phyloP scores from a whole-genome alignment of 495 filamentous ascomycete genomes.

The Chaetomium cochliodes region DNA sequence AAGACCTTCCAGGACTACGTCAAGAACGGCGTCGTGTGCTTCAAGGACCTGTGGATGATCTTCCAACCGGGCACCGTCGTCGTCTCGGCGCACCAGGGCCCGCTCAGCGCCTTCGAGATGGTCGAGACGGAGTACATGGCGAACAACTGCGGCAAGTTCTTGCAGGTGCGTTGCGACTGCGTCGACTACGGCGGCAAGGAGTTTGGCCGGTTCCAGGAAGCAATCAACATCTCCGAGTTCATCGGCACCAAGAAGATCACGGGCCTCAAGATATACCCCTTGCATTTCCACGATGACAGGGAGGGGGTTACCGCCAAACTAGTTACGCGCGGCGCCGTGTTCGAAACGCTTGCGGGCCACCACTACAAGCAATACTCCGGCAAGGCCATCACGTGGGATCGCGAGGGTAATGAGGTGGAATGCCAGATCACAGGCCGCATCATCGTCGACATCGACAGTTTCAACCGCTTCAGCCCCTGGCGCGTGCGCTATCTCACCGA shows the following conservation, averaged over 20 bases:
- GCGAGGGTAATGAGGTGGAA: conserved; percentile 37
- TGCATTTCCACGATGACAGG: conserved; percentile 53
- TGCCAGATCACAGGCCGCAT: conserved; percentile 35
- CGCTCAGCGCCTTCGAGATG: conserved; percentile 39
- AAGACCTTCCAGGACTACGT: conserved; percentile 58
- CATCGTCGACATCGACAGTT: conserved; percentile 39
- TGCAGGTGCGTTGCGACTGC: conserved; percentile 42
- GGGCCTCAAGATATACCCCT: conserved; percentile 55
- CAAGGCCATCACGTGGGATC: conserved; percentile 38
- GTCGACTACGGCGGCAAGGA: conserved; percentile 61
- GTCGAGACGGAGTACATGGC: conserved; percentile 32
- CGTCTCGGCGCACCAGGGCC: conserved; percentile 32
- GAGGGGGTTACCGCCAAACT: conserved; percentile 43
- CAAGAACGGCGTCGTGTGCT: conserved; percentile 59
- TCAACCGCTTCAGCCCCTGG: conserved; percentile 40
- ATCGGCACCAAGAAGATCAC: conserved; percentile 58
- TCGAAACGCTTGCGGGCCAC: conserved; percentile 56
- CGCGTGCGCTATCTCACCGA: conserved; percentile 31
- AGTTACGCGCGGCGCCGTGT: conserved; percentile 49
- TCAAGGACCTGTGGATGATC: conserved; percentile 51
- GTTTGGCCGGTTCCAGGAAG: conserved; percentile 51
- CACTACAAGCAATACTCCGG: conserved; percentile 59
- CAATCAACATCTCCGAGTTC: conserved; percentile 51
- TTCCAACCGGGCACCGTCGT: conserved; percentile 43
- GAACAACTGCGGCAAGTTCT: conserved; percentile 45